Evolutionary conservation across 805 yeast genomes (phyloP).

Genomic region (Kuraishia ogatae): DNA sequence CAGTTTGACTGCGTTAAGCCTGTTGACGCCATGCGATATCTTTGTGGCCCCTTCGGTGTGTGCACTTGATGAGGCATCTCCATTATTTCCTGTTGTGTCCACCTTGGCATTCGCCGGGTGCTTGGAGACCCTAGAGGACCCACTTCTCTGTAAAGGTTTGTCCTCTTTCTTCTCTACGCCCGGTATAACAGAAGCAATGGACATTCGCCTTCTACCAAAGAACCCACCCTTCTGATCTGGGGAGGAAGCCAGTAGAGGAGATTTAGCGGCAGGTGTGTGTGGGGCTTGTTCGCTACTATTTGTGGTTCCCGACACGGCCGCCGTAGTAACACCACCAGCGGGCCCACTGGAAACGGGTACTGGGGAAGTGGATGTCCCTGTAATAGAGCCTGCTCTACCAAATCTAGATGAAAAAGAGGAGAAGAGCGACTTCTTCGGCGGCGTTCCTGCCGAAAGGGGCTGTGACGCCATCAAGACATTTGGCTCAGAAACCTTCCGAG

Average conservation of each 20-base stretch:
- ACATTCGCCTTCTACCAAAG: slow-evolving; percentile 11
- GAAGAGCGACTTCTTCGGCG: slow-evolving; percentile 18
- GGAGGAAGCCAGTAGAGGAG: slow-evolving; percentile 3
- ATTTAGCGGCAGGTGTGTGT: background rate
- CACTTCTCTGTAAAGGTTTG: background rate
- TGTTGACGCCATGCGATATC: slow-evolving; percentile 1
- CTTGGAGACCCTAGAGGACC: background rate
- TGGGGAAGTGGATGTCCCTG: background rate
- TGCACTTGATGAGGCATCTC: background rate
- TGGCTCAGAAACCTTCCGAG: background rate
- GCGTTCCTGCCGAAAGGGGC: slow-evolving; percentile 9
- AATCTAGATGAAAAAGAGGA: slow-evolving; percentile 26
- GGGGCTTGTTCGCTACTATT: background rate
- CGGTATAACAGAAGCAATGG: background rate
- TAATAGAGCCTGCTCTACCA: slow-evolving; percentile 2
- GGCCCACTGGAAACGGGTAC: too few relatives aligned
- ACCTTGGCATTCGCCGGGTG: background rate
- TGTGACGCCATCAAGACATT: background rate
- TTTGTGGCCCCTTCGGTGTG: background rate
- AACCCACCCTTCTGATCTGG: slow-evolving; percentile 9
- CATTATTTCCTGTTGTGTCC: background rate
- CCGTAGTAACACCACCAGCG: too few relatives aligned
- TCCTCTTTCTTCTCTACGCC: background rate
- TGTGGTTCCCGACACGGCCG: background rate
- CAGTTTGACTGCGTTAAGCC: slow-evolving; percentile 23